Conservation (phyloP, 257 asterid species). For the Gentiana straminea region DNA sequence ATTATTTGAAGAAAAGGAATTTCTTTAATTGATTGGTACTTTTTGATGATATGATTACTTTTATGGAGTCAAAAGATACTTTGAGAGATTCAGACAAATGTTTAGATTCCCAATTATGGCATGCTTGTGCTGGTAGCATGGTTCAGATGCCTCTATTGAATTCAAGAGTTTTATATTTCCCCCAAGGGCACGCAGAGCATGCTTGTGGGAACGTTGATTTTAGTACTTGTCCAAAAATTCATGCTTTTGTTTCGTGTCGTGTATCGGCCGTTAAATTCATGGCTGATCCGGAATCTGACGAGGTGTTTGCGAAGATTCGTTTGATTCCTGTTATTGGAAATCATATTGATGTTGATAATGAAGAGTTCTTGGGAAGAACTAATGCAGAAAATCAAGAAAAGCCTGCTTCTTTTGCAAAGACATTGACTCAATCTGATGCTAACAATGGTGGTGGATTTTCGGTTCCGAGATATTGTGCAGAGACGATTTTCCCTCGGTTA, state of each 20-base stretch:
- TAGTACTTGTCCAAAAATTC: conserved; percentile 33
- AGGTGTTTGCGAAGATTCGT: conserved; percentile 55
- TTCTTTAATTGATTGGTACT: not conserved
- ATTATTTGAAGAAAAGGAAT: conserved; percentile 4
- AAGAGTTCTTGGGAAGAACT: conserved; percentile 21
- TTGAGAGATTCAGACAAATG: conserved; percentile 45
- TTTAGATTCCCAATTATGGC: conserved; percentile 93
- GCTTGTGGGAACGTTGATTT: conserved; percentile 54
- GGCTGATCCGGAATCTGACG: conserved; percentile 89
- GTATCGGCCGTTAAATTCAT: conserved; percentile 49
- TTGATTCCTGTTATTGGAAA: conserved; percentile 31
- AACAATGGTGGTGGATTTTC: conserved; percentile 95
- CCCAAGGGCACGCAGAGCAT: conserved; percentile 94
- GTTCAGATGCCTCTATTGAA: conserved; percentile 67
- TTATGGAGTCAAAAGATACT: conserved; percentile 55
- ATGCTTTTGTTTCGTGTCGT: conserved; percentile 45
- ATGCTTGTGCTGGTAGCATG: conserved; percentile 97
- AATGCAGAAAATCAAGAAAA: conserved; percentile 41
- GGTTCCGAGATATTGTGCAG: conserved; percentile 91
- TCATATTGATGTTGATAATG: conserved; percentile 28
- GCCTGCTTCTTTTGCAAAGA: conserved; percentile 77
- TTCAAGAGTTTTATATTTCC: conserved; percentile 72
- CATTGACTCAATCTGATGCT: conserved; percentile 82
- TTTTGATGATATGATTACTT: conserved; percentile 8
- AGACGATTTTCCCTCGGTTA: conserved; percentile 70